Base-by-base conservation (phyloP, 805 yeast species). In the Cyberlindnera galapagoensis region DNA sequence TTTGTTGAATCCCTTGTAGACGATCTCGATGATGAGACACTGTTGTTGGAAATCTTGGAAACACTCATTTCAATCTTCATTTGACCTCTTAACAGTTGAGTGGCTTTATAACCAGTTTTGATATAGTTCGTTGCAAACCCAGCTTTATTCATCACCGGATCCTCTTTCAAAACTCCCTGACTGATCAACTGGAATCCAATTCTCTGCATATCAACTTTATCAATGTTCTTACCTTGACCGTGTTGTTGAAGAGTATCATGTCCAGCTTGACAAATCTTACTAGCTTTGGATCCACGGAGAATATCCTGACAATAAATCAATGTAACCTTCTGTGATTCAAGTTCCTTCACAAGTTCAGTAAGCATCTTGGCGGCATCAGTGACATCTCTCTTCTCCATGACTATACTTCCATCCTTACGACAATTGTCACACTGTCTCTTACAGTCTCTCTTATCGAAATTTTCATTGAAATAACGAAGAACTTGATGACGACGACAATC, bases 401-500 rank as follows among this genome's bases (percentile, higher is more conserved):
- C 60, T 7, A 63, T 54, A 16, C 54, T 54, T 9, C 59, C 62
- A 30, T 68, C 60, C 24, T 69, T 62, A 6, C 55, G 51, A 63
- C 98, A 90, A 52, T 87, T 87, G 59, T 92, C 98, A 63, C 98
- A 92, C 40, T 75, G 70, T 38, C 74, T 72, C 10, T 62, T 56
- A 53, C 98, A 92, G 12, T 67, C 60, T 15, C 55, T 60, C 8
- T 80, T 65, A 39, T 83, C 74, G 51, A 90, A 88, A 6, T 60
- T 61, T 52, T 92, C 98, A 56, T 85, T 84, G 60, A 92, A 92
- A 51, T 88, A 92, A 31, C 84, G 90, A 31, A 92, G 63, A 3
- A 92, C 95, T 46, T 87, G 88, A 46, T 77, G 74, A 40, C 97
- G 69, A 34, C 98, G 72, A 54, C 98, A 92, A 54, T 88, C 97